A percentile compares a stretch with the other conserved stretches of the same genome.
phyloP scores from a whole-genome alignment of 345 rosid genomes.

The Balakata baccata region DNA sequence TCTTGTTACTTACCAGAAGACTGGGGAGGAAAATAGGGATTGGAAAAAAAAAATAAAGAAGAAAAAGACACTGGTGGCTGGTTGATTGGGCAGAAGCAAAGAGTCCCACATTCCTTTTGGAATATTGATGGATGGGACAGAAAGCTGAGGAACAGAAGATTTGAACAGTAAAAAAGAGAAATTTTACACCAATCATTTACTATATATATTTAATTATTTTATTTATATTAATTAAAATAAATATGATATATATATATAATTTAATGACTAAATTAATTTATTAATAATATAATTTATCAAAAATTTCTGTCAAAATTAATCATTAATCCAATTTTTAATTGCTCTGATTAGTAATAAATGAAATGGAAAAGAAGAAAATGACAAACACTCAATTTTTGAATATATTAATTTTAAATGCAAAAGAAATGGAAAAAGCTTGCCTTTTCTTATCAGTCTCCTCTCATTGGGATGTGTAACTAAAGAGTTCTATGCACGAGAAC shows the following conservation, averaged over 20 bases:
- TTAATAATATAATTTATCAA: too few relatives aligned
- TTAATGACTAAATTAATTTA: too few relatives aligned
- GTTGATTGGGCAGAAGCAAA: slow-evolving; percentile 41
- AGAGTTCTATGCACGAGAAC: slow-evolving; percentile 1
- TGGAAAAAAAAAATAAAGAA: neutral
- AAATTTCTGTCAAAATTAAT: too few relatives aligned
- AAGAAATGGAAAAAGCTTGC: slow-evolving; percentile 7
- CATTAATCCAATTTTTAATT: neutral
- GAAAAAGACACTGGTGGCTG: too few relatives aligned
- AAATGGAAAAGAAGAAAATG: neutral
- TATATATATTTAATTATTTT: too few relatives aligned
- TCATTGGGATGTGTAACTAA: slow-evolving; percentile 26
- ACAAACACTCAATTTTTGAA: neutral
- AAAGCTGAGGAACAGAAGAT: slow-evolving; percentile 79
- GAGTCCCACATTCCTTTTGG: slow-evolving; percentile 55
- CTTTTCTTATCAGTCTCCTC: slow-evolving; percentile 20
- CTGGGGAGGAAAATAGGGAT: neutral
- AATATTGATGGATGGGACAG: slow-evolving; percentile 72
- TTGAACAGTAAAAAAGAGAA: too few relatives aligned
- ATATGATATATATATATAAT: too few relatives aligned
- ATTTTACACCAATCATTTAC: too few relatives aligned
- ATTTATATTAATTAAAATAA: too few relatives aligned
- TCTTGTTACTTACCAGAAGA: slow-evolving; percentile 34
- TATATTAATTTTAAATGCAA: neutral
- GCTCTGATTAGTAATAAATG: too few relatives aligned